Evolutionary conservation across 208 protist species (phyloP).

Genomic region (Wallacemonas collosoma): DNA sequence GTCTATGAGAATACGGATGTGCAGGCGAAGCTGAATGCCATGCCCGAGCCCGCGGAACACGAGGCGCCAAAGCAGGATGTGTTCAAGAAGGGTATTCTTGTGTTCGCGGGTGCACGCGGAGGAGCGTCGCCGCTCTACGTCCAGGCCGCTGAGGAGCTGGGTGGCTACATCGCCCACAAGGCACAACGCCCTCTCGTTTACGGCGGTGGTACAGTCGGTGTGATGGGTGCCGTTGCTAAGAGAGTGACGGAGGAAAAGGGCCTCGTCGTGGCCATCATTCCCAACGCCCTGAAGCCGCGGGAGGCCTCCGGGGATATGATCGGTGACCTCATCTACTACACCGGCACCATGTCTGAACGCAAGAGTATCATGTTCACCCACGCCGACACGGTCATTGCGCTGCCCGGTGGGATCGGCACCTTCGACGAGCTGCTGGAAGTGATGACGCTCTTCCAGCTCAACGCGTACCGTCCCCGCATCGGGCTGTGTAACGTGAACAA

Average conservation of each 20-base stretch:
- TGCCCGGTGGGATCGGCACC: conserved; percentile 81
- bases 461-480: conserved; percentile 71
- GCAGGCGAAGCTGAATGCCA: conserved; percentile 18
- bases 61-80: conserved; percentile 27
- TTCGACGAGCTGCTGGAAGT: conserved; percentile 88
- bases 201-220: conserved; percentile 73
- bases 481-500: conserved; percentile 69
- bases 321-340: conserved; percentile 61
- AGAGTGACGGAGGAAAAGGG: conserved; percentile 32
- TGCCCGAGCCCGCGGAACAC: conserved; percentile 5
- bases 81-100: conserved; percentile 61
- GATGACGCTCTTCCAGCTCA: conserved; percentile 81
- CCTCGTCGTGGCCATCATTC: conserved; percentile 66
- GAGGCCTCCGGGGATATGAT: conserved; percentile 64
- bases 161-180: conserved; percentile 40
- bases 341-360: conserved; percentile 79
- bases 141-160: conserved; percentile 46
- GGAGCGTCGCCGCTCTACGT: conserved; percentile 48
- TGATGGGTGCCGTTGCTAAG: conserved; percentile 77
- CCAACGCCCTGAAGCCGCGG: conserved; percentile 43
- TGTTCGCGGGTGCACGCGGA: conserved; percentile 63
- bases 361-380: conserved; percentile 87
- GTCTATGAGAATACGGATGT: conserved; percentile 24
- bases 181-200: conserved; percentile 61
- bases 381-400: conserved; percentile 62